Percentiles rank a stretch among this genome's conserved stretches.
These are phyloP conservation scores for Aspergillus puulaauensis DNA, from an alignment of 2,329 filamentous ascomycete species.

Conservation along the genomic window DNA sequence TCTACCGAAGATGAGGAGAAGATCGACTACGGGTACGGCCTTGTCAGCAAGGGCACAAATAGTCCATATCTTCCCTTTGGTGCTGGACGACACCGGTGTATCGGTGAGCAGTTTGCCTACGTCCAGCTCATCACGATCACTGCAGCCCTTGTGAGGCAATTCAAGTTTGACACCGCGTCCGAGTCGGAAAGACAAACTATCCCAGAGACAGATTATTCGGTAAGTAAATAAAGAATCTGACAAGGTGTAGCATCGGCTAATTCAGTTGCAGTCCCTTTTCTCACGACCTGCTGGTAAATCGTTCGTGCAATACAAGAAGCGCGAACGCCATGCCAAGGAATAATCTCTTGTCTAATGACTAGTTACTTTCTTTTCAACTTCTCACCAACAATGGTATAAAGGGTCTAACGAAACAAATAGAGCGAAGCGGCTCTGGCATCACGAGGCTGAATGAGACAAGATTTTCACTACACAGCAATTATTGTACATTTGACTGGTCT, in stretches of 20 bases:
- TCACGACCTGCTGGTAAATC: constrained; percentile 71
- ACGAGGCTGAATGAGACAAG: not conserved
- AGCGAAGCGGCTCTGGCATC: not conserved
- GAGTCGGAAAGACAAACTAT: constrained; percentile 21
- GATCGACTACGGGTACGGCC: constrained; percentile 89
- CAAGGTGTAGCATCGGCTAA: constrained; percentile 8
- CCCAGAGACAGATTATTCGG: constrained; percentile 57
- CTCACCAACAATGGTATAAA: not conserved
- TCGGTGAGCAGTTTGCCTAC: constrained; percentile 95
- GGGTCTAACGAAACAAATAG: not conserved
- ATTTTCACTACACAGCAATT: constrained; percentile 1
- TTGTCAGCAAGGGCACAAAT: constrained; percentile 85
- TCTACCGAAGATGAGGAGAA: constrained; percentile 63
- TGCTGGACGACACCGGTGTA: constrained; percentile 88
- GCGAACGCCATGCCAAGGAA: constrained; percentile 26
- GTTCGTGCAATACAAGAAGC: constrained; percentile 69
- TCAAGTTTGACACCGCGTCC: constrained; percentile 70
- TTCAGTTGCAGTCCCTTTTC: constrained; percentile 56
- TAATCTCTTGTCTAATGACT: constrained; percentile 12
- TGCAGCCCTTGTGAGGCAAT: constrained; percentile 70
- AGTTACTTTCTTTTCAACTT: not conserved
- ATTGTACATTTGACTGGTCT: constrained; percentile 6
- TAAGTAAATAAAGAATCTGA: constrained; percentile 27
- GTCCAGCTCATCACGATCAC: constrained; percentile 85
- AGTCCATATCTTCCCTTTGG: constrained; percentile 94